Base-by-base conservation (phyloP, 2,329 filamentous ascomycete genomes). In the Leptographium lundbergii region DNA sequence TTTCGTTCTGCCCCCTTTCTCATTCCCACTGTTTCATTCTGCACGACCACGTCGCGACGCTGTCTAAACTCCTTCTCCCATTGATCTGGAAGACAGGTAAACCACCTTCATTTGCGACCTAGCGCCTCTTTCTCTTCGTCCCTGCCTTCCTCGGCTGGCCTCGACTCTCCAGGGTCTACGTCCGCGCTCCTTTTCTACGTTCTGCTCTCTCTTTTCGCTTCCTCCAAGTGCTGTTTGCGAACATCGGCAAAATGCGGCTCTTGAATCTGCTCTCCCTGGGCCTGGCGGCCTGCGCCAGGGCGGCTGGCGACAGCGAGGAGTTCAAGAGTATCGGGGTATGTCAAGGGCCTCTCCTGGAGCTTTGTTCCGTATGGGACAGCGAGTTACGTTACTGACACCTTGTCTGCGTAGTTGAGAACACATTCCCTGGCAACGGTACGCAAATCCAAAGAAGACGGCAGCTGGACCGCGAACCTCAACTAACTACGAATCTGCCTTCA, bases 381-480 rank as follows among this genome's bases (percentile, higher is more conserved):
- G n/a, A 56, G 54, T 32, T 61, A 42, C 39, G 24, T 54, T 24
- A 60, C 62, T 62, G 62, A 61, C 59, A 32, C 29, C 19, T 17
- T 10, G 14, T 61, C 47, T 51, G 24, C 36, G 36, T 72, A 95
- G 88, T 80, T 96, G 69, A 85, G 89, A 70, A 95, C 91, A 69
- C 91, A 96, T 74, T 92, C 86, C 68, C 79, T 96, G 63, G 77
- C 81, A 71, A 81, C 87, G 79, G 88, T 91, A 76, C 73, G 86
- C 64, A 58, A 48, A 50, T 45, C n/a, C 47, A 53, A 24, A 25
- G 24, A 29, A 4, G 48, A 24, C 47, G 47, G 9, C 24, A 50
- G 22, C 47, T 25, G 25, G 10, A 14, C 14, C 25, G 25, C n/a
- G 10, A 54, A 32, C 27, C 4, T n/a, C 14, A 25, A 52, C 59